Evolutionary conservation across 192 early-diverging fungal species (phyloP).

Genomic region (Coemansia sp.): DNA sequence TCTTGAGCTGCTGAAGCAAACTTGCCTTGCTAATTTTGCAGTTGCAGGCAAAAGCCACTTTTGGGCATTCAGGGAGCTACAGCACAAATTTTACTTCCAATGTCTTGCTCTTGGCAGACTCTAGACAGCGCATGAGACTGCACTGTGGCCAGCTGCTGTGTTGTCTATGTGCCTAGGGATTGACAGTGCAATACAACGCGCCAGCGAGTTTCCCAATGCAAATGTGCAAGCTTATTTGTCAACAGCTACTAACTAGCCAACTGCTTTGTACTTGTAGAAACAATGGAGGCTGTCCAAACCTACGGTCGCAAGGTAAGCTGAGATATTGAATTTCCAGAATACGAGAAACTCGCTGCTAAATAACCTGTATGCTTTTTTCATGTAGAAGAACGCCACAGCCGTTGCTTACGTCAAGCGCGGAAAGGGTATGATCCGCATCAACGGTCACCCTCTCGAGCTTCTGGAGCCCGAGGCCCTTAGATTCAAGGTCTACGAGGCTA

Average conservation of each 20-base stretch:
- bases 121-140: too few species aligned
- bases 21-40: neutral
- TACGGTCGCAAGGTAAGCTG: constrained; percentile 49
- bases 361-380: neutral
- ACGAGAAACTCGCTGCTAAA: neutral
- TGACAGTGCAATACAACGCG: too few species aligned
- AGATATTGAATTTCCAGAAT: neutral
- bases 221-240: too few species aligned
- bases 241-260: too few species aligned
- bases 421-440: constrained; percentile 94
- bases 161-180: too few species aligned
- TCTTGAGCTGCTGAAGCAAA: neutral
- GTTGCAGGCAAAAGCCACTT: too few species aligned
- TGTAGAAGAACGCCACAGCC: constrained; percentile 97
- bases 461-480: constrained; percentile 95
- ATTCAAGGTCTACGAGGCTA: constrained; percentile 99
- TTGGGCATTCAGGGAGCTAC: too few species aligned
- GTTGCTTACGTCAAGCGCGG: constrained; percentile 99
- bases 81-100: too few species aligned
- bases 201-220: too few species aligned
- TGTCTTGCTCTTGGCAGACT: too few species aligned
- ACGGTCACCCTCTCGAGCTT: constrained; percentile 93
- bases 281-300: constrained; percentile 56
- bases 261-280: constrained; percentile 24
- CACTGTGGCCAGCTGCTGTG: too few species aligned